Base-by-base conservation (phyloP, 2,329 filamentous ascomycete species). In the Phialocephala subalpina region DNA sequence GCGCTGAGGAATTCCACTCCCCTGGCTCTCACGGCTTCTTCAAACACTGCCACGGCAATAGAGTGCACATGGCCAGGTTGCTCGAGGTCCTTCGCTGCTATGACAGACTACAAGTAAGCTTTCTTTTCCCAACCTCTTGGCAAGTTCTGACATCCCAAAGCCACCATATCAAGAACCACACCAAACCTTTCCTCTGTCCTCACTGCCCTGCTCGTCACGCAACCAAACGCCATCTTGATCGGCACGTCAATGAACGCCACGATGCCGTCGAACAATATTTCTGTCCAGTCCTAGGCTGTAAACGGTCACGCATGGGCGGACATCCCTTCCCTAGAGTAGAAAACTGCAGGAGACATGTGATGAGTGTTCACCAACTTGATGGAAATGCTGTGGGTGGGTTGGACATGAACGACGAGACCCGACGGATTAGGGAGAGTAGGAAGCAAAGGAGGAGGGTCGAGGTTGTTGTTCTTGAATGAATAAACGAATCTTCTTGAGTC, bases 171-270 rank as follows among this genome's bases (percentile, higher is more conserved):
- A 57, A 57, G 22, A 63, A 16, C 40, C 52, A 63, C 29, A 33
- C 52, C 7, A 25, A 38, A 11, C 36, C 60, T 9, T 63, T 57
- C 38, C 5, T 47, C 27, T 63, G 60, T 29, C 18, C 52, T n/a
- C 27, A 40, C 14, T 63, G 38, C 38, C 60, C 40, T 7, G 49
- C 33, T 25, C 49, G 60, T 16, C 53, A 57, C 25, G 60, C 53
- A 18, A 58, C 52, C 6, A 58, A 63, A 58, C 60, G 60, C n/a
- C 52, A 47, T 9, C 5, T 47, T 25, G 53, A 58, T 36, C 60
- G 60, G 3, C 60, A 62, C 18, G n/a, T 56, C 27, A 62, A 62
- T 22, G 60, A 62, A 27, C 49, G 49, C n/a, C 60, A 62, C 18
- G 5, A 25, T 22, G 18, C 29, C 7, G 47, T 14, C 2, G 60